Conservation (phyloP, 2,329 filamentous ascomycete species). For the Cercospora zeae-maydis region DNA sequence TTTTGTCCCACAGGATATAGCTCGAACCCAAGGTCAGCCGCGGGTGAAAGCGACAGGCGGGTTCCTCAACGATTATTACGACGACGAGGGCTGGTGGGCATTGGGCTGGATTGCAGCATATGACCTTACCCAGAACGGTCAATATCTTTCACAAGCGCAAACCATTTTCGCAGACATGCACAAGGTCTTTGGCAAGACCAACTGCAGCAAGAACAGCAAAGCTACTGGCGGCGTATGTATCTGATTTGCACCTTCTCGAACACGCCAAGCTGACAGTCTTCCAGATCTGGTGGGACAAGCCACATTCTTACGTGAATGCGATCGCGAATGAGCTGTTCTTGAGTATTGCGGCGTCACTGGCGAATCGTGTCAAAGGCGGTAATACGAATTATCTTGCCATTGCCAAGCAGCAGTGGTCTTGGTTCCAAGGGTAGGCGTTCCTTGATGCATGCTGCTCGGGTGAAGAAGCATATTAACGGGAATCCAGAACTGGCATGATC, state of each 20-base stretch:
- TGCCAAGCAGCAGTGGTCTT: constrained; percentile 50
- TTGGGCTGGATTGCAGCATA: constrained; percentile 55
- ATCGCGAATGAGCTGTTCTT: constrained; percentile 59
- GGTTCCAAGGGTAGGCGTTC: constrained; percentile 43
- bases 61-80: constrained; percentile 42
- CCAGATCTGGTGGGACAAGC: constrained; percentile 47
- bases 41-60: constrained; percentile 8
- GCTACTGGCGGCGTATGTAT: constrained; percentile 29
- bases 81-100: constrained; percentile 55
- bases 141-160: constrained; percentile 48
- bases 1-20: constrained; percentile 10
- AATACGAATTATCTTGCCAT: constrained; percentile 43
- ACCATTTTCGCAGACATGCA: constrained; percentile 50
- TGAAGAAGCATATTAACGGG: not conserved
- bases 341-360: constrained; percentile 53
- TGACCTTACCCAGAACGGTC: constrained; percentile 46
- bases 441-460: not conserved
- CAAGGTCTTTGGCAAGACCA: constrained; percentile 43
- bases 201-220: constrained; percentile 30
- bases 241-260: not conserved
- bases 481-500: constrained; percentile 45
- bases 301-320: constrained; percentile 49
- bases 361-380: constrained; percentile 46
- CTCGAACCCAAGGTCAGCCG: constrained; percentile 1
- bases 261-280: constrained; percentile 27